Base-by-base conservation (phyloP, 768 basidiomycete species). In the Podaxis sp. region DNA sequence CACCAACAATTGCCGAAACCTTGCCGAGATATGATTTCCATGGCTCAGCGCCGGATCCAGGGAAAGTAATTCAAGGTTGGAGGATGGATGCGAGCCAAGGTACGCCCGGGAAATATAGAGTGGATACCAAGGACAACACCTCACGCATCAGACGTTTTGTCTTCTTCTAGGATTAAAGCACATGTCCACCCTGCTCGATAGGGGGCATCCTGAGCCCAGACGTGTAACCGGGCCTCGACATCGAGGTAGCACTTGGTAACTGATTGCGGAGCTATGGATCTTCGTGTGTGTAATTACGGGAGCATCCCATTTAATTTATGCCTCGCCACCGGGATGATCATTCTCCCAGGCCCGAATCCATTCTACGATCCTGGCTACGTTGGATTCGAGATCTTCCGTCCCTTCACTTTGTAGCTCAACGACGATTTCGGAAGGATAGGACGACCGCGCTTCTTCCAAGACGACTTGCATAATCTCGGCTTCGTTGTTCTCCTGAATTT, bases 391-490 rank as follows among this genome's bases (percentile, higher is more conserved):
- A 67, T 98, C 90, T 43, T 88, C 89, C 55, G 82, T 85, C 22
- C 75, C 81, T 70, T 93, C 90, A 72, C 91, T 94, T 63, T 82
- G 75, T 25, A 98, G 79, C 69, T 93, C 93, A 17, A 98, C 88
- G 25, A 98, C 84, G 65, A 96, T 91, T 73, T 92, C 89, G n/a
- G 81, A 70, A 0, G 89, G 83, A 73, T 98, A 99, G 0, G 94
- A 92, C 41, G 87, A 86, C 49, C 86, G 81, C 3, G 96, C 96
- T 73, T 99, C 97, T 36, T 93, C 89, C 11, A 91, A 77, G 40
- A 97, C 88, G 55, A 95, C 87, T 70, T 92, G 82, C 95, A 98
- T 97, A 70, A 99, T 98, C 77, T 99, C 97, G 12, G 96, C 95
- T 70, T 96, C 91, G 74, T 98, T 96, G 74, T 99, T 99, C 76